Base-by-base conservation (phyloP, 1,284 basidiomycete species). In the Xerocomus amazonicus region DNA sequence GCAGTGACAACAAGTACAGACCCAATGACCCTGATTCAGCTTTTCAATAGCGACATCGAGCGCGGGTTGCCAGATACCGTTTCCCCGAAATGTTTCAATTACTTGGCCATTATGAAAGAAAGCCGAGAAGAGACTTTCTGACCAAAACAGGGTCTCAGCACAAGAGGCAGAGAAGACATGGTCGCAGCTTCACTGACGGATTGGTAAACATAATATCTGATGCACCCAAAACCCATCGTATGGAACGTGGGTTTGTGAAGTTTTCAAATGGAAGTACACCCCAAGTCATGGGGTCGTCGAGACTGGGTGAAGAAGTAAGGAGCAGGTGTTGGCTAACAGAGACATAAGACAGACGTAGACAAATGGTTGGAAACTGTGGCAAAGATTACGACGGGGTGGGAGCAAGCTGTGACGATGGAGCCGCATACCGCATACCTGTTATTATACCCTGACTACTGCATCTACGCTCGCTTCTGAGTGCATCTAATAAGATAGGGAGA, bases 131-230 rank as follows among this genome's bases (percentile, higher is more conserved):
- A 85, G 59, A 71, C 87, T 88, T 66, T 64, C 79, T 84, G 59
- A 55, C 61, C 59, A 61, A 55, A 53, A 47, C n/a, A 40, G 19
- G 36, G 54, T 32, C 53, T 58, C 49, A 59, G 46, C 44, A 47
- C 16, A 32, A 26, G 43, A 36, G 31, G 38, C 17, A 23, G 29
- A 23, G 36, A 53, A 32, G 43, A 34, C 17, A 52, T 42, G 26
- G 54, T 48, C 17, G 48, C 38, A 40, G 44, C 39, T 48, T 54
- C 43, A 55, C 84, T 70, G 68, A 89, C 81, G 89, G 83, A 70
- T 94, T 97, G 7, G 90, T 97, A 72, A 98, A 99, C 78, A 97
- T 88, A 63, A 99, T 87, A 56, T 99, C 96, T 16, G 89, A 87
- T 2, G 96, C 95, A 48, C 90, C 91, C 13, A 93, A 75, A 3